Evolutionary conservation across 208 protist species (phyloP).

Genomic region (Balamuthia mandrillaris): DNA sequence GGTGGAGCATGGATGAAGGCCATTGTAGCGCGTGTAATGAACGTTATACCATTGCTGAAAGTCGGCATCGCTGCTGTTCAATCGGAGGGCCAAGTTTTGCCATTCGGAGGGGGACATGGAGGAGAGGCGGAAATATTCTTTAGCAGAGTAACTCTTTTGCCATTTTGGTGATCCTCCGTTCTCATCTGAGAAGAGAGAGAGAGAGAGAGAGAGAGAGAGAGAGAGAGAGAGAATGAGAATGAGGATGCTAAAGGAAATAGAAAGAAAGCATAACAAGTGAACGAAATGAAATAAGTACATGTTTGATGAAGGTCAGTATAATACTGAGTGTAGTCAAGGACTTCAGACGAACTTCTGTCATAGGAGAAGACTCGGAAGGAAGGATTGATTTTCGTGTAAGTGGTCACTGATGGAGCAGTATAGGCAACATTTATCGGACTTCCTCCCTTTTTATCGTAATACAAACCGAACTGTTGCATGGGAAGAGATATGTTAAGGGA

Average conservation of each 20-base stretch:
- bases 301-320: neutral
- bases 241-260: too few species aligned
- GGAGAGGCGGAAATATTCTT: neutral
- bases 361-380: neutral
- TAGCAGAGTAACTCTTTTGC: neutral
- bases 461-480: neutral
- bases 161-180: neutral
- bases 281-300: neutral
- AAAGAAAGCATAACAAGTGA: neutral
- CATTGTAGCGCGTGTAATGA: neutral
- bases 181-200: neutral
- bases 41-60: neutral
- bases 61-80: neutral
- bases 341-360: neutral
- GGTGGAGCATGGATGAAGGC: neutral
- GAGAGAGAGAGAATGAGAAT: neutral
- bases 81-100: neutral
- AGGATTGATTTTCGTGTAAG: conserved; percentile 9
- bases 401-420: neutral
- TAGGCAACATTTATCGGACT: neutral
- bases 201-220: neutral
- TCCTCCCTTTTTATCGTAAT: neutral
- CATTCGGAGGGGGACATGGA: neutral
- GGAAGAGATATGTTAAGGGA: neutral
- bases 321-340: conserved; percentile 16